A percentile compares a stretch with the other conserved stretches of the same genome.
These are phyloP conservation scores for Cryptosporidium ryanae DNA, from an alignment of 169 alveolate genomes.

Conservation along the genomic window DNA sequence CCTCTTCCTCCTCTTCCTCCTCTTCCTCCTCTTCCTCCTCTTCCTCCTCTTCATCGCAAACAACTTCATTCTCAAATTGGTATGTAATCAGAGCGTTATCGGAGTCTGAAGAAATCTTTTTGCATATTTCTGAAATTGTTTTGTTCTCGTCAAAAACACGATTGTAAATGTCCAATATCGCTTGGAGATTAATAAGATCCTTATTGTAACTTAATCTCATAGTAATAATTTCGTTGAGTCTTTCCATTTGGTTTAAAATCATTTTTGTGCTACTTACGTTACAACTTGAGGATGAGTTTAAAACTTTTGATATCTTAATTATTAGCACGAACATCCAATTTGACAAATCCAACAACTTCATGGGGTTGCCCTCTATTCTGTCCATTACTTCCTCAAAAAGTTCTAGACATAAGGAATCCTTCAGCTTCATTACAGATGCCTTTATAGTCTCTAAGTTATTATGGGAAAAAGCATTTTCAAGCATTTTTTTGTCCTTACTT, in stretches of 20 bases:
- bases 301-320: conserved; percentile 3
- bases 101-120: conserved; percentile 45
- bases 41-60: background rate
- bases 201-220: conserved; percentile 52
- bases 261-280: background rate
- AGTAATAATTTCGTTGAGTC: conserved; percentile 48
- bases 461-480: conserved; percentile 45
- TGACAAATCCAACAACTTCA: conserved; percentile 51
- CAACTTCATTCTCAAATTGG: conserved; percentile 29
- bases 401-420: conserved; percentile 15
- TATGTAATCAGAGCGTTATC: conserved; percentile 54
- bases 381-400: conserved; percentile 58
- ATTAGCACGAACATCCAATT: conserved; percentile 29
- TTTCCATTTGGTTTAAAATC: conserved; percentile 50
- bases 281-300: background rate
- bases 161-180: conserved; percentile 42
- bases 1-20: conserved; percentile 5
- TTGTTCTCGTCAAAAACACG: conserved; percentile 54
- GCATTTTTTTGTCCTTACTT: conserved; percentile 58
- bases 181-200: conserved; percentile 48
- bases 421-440: conserved; percentile 9
- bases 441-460: conserved; percentile 18
- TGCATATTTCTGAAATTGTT: conserved; percentile 28
- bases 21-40: conserved; percentile 8
- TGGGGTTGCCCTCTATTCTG: conserved; percentile 52